These are phyloP conservation scores for Rubia occidens DNA, from an alignment of 305 asterid species.

Conservation along the genomic window DNA sequence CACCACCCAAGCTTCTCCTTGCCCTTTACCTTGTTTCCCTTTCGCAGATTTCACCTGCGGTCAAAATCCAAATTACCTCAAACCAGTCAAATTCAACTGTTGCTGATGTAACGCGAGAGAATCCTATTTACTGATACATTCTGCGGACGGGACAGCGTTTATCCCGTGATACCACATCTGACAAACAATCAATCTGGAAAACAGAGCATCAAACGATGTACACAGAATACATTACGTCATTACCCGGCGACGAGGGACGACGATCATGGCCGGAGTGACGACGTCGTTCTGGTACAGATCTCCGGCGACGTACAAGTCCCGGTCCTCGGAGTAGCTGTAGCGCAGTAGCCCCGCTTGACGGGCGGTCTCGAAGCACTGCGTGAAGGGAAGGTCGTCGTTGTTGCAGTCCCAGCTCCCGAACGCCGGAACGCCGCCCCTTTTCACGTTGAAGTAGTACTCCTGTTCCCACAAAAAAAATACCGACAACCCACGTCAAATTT, in stretches of 20 bases:
- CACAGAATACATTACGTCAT: neutral
- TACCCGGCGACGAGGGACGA: conserved; percentile 70
- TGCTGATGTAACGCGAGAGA: neutral
- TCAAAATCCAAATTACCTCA: neutral
- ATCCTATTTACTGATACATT: neutral
- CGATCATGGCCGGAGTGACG: conserved; percentile 76
- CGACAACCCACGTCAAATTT: neutral
- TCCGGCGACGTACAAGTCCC: conserved; percentile 80
- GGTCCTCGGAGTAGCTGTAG: conserved; percentile 56
- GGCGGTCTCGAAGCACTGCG: conserved; percentile 78
- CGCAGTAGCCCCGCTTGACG: conserved; percentile 44
- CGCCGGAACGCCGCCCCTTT: conserved; percentile 67
- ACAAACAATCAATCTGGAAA: conserved; percentile 1
- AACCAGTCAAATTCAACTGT: conserved; percentile 1
- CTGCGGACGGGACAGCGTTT: neutral
- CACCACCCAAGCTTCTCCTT: conserved; percentile 34
- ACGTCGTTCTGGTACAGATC: conserved; percentile 68
- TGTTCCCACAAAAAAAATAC: conserved; percentile 10
- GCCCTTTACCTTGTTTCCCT: conserved; percentile 27
- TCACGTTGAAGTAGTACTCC: conserved; percentile 37
- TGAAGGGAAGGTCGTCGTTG: conserved; percentile 42
- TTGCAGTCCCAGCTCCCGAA: conserved; percentile 95
- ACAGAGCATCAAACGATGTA: neutral
- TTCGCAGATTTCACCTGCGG: conserved; percentile 33
- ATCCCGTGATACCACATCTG: conserved; percentile 4